Conservation (phyloP, 345 rosid genomes). For the Camelina neglecta region DNA sequence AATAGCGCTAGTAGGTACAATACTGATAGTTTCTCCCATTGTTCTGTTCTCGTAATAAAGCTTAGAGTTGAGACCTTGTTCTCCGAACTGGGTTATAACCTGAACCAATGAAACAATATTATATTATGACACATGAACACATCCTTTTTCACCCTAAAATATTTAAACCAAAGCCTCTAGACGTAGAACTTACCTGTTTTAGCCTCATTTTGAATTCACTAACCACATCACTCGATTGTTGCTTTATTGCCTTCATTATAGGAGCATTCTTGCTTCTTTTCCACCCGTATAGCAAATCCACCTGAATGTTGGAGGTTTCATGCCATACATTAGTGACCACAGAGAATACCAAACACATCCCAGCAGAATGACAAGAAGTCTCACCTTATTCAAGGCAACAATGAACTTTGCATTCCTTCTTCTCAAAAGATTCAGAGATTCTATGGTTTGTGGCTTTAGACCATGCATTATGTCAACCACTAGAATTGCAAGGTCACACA, state of each 20-base stretch:
- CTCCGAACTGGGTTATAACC: constrained; percentile 79
- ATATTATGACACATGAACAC: neutral
- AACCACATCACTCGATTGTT: constrained; percentile 66
- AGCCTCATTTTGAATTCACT: constrained; percentile 80
- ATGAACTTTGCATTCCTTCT: constrained; percentile 84
- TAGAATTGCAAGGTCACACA: constrained; percentile 95
- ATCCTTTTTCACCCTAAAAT: neutral
- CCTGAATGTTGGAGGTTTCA: constrained; percentile 52
- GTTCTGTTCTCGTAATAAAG: constrained; percentile 81
- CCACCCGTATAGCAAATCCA: constrained; percentile 93
- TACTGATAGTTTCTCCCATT: constrained; percentile 78
- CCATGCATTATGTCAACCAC: constrained; percentile 98
- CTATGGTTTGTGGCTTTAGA: constrained; percentile 87
- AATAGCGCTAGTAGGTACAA: constrained; percentile 92
- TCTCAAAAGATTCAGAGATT: constrained; percentile 81
- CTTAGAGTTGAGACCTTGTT: constrained; percentile 87
- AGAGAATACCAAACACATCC: constrained; percentile 15
- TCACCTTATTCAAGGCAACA: constrained; percentile 92
- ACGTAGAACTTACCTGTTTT: constrained; percentile 51
- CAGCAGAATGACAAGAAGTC: constrained; percentile 24
- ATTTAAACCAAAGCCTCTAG: constrained; percentile 1
- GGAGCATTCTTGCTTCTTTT: constrained; percentile 76
- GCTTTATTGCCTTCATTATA: constrained; percentile 65
- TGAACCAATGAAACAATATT: constrained; percentile 29
- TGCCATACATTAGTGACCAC: constrained; percentile 7